Percentiles rank a stretch among this genome's conserved stretches.
phyloP scores from a whole-genome alignment of 345 rosid genomes.

The Limnanthes douglasii region DNA sequence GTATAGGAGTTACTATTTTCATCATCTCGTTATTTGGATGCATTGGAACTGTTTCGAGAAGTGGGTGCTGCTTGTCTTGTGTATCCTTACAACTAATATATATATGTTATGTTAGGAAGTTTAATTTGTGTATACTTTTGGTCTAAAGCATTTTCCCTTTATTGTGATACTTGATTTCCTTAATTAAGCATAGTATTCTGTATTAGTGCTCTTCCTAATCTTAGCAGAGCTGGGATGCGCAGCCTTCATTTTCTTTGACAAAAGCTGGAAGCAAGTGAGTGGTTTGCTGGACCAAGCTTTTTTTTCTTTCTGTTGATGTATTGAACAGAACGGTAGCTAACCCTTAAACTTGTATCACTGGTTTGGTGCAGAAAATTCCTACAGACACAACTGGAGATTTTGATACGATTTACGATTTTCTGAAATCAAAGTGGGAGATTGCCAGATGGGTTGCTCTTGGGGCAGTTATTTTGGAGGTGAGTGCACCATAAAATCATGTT shows the following conservation, averaged over 20 bases:
- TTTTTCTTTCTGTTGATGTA: background rate
- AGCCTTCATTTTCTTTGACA: slow-evolving; percentile 82
- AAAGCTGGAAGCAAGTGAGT: slow-evolving; percentile 78
- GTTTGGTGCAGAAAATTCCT: slow-evolving; percentile 53
- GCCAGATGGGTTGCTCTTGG: slow-evolving; percentile 93
- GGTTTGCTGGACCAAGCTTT: background rate
- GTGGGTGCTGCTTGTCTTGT: slow-evolving; percentile 84
- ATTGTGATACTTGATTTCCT: slow-evolving; percentile 27
- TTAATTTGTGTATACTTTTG: background rate
- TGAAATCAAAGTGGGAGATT: slow-evolving; percentile 69
- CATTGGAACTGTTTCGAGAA: slow-evolving; percentile 58
- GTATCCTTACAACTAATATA: slow-evolving; percentile 61
- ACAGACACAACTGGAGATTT: slow-evolving; percentile 76
- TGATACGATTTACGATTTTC: slow-evolving; percentile 48
- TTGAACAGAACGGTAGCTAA: background rate
- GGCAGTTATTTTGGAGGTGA: slow-evolving; percentile 72
- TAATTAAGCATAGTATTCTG: slow-evolving; percentile 56
- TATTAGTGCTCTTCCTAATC: slow-evolving; percentile 67
- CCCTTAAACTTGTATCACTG: slow-evolving; percentile 2
- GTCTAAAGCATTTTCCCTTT: background rate
- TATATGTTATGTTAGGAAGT: no score
- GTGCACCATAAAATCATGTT: no score
- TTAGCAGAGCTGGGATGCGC: slow-evolving; percentile 83
- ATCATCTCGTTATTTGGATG: slow-evolving; percentile 92
- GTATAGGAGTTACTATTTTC: slow-evolving; percentile 65